Conservation (phyloP, 108 stramenopile genomes). For the Pseudonitzschia pungens region DNA sequence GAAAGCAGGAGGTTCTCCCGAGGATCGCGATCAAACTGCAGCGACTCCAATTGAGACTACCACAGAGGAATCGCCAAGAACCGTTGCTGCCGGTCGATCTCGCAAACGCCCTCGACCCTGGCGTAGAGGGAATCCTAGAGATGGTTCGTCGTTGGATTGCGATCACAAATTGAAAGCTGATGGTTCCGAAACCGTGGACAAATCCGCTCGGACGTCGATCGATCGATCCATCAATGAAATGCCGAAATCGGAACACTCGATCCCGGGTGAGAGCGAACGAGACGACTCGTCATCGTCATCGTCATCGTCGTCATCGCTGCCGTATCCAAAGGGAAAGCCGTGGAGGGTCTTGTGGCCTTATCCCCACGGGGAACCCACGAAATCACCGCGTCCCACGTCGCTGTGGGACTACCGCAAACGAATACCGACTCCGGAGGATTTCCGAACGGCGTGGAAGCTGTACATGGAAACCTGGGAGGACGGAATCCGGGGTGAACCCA, state of each 20-base stretch:
- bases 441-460: slow-evolving; percentile 22
- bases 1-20: too few relatives aligned
- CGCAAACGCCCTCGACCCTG: slow-evolving; percentile 1
- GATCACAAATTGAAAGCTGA: too few relatives aligned
- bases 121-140: neutral
- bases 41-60: too few relatives aligned
- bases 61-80: too few relatives aligned
- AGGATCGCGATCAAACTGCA: too few relatives aligned
- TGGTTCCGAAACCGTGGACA: too few relatives aligned
- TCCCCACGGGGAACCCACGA: slow-evolving; percentile 15
- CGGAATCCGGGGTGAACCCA: slow-evolving; percentile 24
- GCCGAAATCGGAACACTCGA: neutral
- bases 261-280: neutral
- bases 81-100: slow-evolving; percentile 2
- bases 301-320: slow-evolving; percentile 1
- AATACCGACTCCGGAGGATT: slow-evolving; percentile 19
- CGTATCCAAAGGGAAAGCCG: slow-evolving; percentile 29
- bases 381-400: neutral
- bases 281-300: too few relatives aligned
- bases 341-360: slow-evolving; percentile 35
- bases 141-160: neutral
- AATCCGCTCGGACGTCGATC: too few relatives aligned
- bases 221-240: neutral
- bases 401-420: neutral
- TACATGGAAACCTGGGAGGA: slow-evolving; percentile 46